These are phyloP conservation scores for Cutaneotrichosporon cavernicola DNA, from an alignment of 1,284 basidiomycete genomes.

Conservation along the genomic window DNA sequence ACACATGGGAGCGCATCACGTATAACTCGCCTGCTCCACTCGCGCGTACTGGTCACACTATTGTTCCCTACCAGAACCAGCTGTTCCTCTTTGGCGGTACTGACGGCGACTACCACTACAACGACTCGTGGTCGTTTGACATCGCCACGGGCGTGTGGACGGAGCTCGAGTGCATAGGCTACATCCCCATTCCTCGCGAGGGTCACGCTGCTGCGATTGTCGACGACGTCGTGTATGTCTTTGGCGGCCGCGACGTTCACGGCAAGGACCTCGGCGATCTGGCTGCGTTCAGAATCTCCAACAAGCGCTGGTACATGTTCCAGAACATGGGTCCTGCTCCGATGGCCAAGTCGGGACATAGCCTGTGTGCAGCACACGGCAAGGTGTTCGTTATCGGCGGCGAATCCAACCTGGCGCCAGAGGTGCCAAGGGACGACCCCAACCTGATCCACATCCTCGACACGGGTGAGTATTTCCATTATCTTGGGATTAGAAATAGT, in stretches of 20 bases:
- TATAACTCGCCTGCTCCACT: constrained; percentile 22
- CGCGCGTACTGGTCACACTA: constrained; percentile 85
- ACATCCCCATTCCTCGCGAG: constrained; percentile 92
- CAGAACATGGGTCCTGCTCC: constrained; percentile 98
- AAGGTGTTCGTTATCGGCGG: constrained; percentile 92
- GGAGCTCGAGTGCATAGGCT: constrained; percentile 94
- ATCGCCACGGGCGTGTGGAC: constrained; percentile 78
- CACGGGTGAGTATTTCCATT: constrained; percentile 66
- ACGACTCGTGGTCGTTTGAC: constrained; percentile 98
- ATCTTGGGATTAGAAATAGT: not conserved
- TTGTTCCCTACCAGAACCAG: constrained; percentile 79
- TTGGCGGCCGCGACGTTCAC: constrained; percentile 94
- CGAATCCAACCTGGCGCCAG: constrained; percentile 62
- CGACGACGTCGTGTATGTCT: constrained; percentile 97
- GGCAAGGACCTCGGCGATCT: constrained; percentile 94
- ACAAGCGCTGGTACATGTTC: constrained; percentile 92
- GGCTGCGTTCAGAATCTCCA: constrained; percentile 94
- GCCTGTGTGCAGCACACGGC: constrained; percentile 85
- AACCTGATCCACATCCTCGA: constrained; percentile 83
- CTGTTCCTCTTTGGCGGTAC: constrained; percentile 97
- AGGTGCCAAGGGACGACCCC: constrained; percentile 71
- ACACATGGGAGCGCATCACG: constrained; percentile 64
- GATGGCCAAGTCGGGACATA: constrained; percentile 85
- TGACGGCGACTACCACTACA: constrained; percentile 97
- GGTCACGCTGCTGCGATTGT: constrained; percentile 96